Base-by-base conservation (phyloP, 176 grass and related monocot species). In the Phoenix roebelenii region DNA sequence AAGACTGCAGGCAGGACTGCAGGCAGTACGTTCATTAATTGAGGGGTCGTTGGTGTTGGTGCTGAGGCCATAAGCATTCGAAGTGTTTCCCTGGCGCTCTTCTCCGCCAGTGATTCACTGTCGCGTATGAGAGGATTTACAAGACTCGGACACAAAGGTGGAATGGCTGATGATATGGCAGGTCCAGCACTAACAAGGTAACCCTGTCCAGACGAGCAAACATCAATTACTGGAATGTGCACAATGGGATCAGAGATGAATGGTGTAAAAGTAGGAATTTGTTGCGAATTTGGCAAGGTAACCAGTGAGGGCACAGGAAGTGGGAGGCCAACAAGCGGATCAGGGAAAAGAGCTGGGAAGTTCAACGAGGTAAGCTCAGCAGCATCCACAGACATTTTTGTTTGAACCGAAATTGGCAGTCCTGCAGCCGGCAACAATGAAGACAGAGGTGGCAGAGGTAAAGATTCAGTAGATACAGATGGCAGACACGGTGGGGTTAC, bases 191-290 rank as follows among this genome's bases (percentile, higher is more conserved):
- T 97, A 26, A 97, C 93, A 12, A 97, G 60, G 63, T 91, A 97
- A 22, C 84, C 81, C 77, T 85, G 87, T 7, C 92, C 92, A 0
- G 93, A 74, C 0, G 93, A 97, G 57, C 93, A 82, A 57, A 97
- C 57, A 79, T 97, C 84, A 67, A 97, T 85, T 16, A 97, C 63
- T n/a, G 93, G 87, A 66, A 97, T 54, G 72, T 97, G 93, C 59
- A 97, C 93, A 67, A 97, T 97, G 55, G 93, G 84, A 61, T 97
- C 93, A 57, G 93, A 91, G 72, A 97, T 97, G 75, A 97, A 72
- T 0, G 84, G 84, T 3, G 87, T 82, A 70, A 97, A 91, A 17
- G 87, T 74, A 22, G 87, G 81, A 74, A 88, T 72, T 55, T 96
- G 86, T 44, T 87, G 86, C 3, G 60, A 52, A 59, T 63, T 66